phyloP scores from a whole-genome alignment of 495 filamentous ascomycete genomes.

The Daldinia caldariorum region DNA sequence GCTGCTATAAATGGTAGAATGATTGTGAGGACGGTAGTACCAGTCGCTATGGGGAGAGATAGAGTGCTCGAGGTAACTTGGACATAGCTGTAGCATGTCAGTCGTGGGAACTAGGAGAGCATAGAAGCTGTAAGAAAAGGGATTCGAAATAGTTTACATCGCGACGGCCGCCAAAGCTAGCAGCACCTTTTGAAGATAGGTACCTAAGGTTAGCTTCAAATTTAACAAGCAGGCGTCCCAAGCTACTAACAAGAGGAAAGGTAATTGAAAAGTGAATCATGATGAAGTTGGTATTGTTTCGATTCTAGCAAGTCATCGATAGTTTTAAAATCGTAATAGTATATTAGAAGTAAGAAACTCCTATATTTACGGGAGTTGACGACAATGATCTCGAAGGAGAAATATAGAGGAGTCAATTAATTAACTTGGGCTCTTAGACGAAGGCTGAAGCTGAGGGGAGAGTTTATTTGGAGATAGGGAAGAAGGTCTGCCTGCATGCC shows the following conservation, averaged over 20 bases:
- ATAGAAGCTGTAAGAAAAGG: neutral
- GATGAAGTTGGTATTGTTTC: neutral
- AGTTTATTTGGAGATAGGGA: too few relatives aligned
- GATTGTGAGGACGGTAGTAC: constrained; percentile 59
- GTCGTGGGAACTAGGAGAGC: neutral
- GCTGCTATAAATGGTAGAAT: constrained; percentile 63
- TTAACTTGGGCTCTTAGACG: too few relatives aligned
- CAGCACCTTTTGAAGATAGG: constrained; percentile 24
- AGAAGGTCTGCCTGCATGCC: too few relatives aligned
- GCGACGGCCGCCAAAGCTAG: constrained; percentile 20
- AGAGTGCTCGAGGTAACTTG: constrained; percentile 58
- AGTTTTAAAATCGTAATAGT: neutral
- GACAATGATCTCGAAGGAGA: too few relatives aligned
- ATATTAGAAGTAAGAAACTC: neutral
- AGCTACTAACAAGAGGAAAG: constrained; percentile 20
- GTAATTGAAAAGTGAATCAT: constrained; percentile 24
- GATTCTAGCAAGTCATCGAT: neutral
- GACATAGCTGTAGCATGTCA: constrained; percentile 55
- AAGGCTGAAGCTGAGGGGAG: too few relatives aligned
- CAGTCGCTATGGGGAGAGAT: constrained; percentile 61
- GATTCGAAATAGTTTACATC: constrained; percentile 24
- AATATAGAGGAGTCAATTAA: too few relatives aligned
- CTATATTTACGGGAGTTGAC: neutral
- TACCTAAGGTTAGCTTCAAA: constrained; percentile 11
- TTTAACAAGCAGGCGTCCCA: neutral